Percentiles rank a stretch among this genome's conserved stretches.
phyloP scores from a whole-genome alignment of 2,329 filamentous ascomycete genomes.

The Trichophyton rubrum region DNA sequence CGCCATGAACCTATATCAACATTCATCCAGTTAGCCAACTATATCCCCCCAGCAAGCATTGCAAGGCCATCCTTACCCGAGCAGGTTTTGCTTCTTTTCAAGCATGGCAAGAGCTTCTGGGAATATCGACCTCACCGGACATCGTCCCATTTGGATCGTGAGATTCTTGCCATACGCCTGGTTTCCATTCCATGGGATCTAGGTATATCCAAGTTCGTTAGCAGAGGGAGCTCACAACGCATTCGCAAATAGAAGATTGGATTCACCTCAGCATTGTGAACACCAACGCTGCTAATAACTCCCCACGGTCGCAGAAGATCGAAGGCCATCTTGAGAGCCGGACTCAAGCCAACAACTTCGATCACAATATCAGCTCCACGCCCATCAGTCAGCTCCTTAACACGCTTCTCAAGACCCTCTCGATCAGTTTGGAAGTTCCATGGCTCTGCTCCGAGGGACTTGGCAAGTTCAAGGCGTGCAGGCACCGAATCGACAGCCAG shows the following conservation, averaged over 20 bases:
- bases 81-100: constrained; percentile 52
- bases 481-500: constrained; percentile 71
- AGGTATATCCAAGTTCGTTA: background rate
- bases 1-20: constrained; percentile 55
- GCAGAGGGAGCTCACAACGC: background rate
- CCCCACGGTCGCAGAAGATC: constrained; percentile 62
- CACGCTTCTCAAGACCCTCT: constrained; percentile 52
- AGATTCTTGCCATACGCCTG: constrained; percentile 59
- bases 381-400: constrained; percentile 64
- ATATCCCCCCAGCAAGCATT: background rate
- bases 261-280: constrained; percentile 58
- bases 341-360: constrained; percentile 60
- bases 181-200: constrained; percentile 55
- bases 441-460: constrained; percentile 63
- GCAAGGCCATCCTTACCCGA: constrained; percentile 42
- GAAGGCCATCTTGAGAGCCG: constrained; percentile 57
- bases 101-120: constrained; percentile 51
- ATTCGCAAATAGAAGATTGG: background rate
- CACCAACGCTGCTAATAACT: constrained; percentile 60
- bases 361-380: constrained; percentile 77
- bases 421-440: constrained; percentile 62
- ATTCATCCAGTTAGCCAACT: constrained; percentile 14
- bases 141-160: constrained; percentile 62
- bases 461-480: constrained; percentile 60
- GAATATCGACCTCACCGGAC: constrained; percentile 61